Base-by-base conservation (phyloP, 345 rosid genomes). In the Carallia brachiata region DNA sequence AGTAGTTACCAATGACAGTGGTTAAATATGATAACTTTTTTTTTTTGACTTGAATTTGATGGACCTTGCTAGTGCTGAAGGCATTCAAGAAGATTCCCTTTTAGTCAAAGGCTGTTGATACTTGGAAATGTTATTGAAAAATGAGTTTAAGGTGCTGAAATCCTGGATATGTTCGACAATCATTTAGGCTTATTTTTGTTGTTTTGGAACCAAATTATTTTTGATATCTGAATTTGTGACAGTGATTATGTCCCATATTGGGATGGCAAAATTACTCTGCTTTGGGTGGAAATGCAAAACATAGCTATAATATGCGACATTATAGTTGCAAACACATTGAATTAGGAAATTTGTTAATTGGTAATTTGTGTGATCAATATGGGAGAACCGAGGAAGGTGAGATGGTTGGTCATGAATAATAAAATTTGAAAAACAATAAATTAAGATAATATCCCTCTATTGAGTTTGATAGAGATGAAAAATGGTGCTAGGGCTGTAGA, bases 281-380 rank as follows among this genome's bases (percentile, higher is more conserved):
- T 81, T 94, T 28, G 98, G 98, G n/a, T 78, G 98, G 98, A 84
- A 94, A 94, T 84, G 96, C 98, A 62, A 94, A 94, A n/a, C n/a
- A n/a, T n/a, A n/a, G n/a, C n/a, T n/a, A n/a, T n/a, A n/a, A n/a
- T n/a, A n/a, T n/a, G n/a, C n/a, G n/a, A n/a, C n/a, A n/a, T n/a
- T n/a, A n/a, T n/a, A n/a, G n/a, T n/a, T n/a, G n/a, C n/a, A n/a
- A n/a, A n/a, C n/a, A n/a, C n/a, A n/a, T n/a, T n/a, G n/a, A n/a
- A n/a, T n/a, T n/a, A n/a, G n/a, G n/a, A n/a, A n/a, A n/a, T n/a
- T n/a, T n/a, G n/a, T n/a, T n/a, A n/a, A n/a, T n/a, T n/a, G n/a
- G n/a, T n/a, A n/a, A n/a, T n/a, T n/a, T n/a, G n/a, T n/a, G n/a
- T n/a, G n/a, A n/a, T n/a, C n/a, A n/a, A n/a, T n/a, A n/a, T n/a